These are phyloP conservation scores for Rosa hybrid DNA, from an alignment of 331 rosid species.

Conservation along the genomic window DNA sequence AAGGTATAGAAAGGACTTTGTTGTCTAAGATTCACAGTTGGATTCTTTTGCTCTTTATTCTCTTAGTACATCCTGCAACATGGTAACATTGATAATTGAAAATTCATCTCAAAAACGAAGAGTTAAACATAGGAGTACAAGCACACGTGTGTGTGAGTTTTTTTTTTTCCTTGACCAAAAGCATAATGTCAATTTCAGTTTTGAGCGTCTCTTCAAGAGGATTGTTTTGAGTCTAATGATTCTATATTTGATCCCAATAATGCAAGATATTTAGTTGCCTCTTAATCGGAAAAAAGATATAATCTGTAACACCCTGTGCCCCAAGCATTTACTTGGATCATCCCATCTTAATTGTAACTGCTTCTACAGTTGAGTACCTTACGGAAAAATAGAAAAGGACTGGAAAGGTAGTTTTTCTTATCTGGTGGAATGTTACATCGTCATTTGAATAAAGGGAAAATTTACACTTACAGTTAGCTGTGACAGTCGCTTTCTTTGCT, in stretches of 20 bases:
- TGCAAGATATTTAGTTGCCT: neutral
- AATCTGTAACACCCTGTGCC: neutral
- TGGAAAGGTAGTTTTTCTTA: neutral
- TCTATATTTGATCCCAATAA: neutral
- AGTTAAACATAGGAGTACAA: neutral
- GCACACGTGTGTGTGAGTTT: neutral
- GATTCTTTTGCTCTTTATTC: neutral
- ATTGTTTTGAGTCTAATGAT: no score
- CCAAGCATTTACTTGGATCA: neutral
- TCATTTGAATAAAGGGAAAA: neutral
- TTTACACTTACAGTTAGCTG: neutral
- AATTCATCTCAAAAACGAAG: neutral
- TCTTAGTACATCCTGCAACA: neutral
- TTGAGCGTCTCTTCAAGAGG: neutral
- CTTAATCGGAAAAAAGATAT: neutral
- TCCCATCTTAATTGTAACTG: neutral
- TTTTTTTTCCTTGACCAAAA: neutral
- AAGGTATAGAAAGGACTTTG: slow-evolving; percentile 46
- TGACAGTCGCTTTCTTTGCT: no score
- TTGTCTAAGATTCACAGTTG: neutral
- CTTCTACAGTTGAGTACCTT: neutral
- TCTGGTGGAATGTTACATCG: neutral
- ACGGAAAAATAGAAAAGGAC: neutral
- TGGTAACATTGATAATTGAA: neutral
- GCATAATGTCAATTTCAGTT: neutral